A percentile compares a stretch with the other conserved stretches of the same genome.
phyloP scores from a whole-genome alignment of 352 stramenopile genomes.

The Thraustochytrium striatum region DNA sequence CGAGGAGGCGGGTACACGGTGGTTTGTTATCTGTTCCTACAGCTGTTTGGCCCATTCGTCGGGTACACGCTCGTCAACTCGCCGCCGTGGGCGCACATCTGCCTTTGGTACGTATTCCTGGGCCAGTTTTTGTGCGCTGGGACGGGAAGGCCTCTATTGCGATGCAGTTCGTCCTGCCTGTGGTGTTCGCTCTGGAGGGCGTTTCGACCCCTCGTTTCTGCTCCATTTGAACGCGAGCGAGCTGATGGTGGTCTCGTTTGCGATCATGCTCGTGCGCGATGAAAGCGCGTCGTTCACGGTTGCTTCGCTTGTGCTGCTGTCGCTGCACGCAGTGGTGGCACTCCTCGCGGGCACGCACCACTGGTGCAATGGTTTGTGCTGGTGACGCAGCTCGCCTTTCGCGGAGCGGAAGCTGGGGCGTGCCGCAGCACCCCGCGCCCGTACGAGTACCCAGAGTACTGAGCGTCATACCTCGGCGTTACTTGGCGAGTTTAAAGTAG shows the following conservation, averaged over 20 bases:
- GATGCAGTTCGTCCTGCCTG: constrained; percentile 9
- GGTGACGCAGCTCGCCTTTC: constrained; percentile 17
- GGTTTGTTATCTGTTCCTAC: constrained; percentile 3
- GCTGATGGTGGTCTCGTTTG: constrained; percentile 22
- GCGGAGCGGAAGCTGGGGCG: too few relatives aligned
- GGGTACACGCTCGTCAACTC: background rate
- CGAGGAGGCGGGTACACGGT: background rate
- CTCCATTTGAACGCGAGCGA: background rate
- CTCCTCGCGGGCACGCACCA: background rate
- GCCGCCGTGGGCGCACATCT: constrained; percentile 18
- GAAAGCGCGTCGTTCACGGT: background rate
- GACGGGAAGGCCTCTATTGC: background rate
- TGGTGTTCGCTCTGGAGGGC: constrained; percentile 13
- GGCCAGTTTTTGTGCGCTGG: constrained; percentile 8
- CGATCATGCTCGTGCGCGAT: background rate
- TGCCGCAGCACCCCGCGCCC: too few relatives aligned
- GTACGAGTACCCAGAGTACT: too few relatives aligned
- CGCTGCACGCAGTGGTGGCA: background rate
- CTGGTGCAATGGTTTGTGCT: constrained; percentile 23
- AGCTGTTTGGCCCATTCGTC: background rate
- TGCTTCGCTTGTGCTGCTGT: background rate
- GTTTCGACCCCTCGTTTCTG: constrained; percentile 23
- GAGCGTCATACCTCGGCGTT: too few relatives aligned
- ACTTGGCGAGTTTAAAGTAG: too few relatives aligned
- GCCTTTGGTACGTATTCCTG: constrained; percentile 24